A percentile compares a stretch with the other conserved stretches of the same genome.
These are phyloP conservation scores for Sporothrix sp. DNA, from an alignment of 2,329 filamentous ascomycete species.

Conservation along the genomic window DNA sequence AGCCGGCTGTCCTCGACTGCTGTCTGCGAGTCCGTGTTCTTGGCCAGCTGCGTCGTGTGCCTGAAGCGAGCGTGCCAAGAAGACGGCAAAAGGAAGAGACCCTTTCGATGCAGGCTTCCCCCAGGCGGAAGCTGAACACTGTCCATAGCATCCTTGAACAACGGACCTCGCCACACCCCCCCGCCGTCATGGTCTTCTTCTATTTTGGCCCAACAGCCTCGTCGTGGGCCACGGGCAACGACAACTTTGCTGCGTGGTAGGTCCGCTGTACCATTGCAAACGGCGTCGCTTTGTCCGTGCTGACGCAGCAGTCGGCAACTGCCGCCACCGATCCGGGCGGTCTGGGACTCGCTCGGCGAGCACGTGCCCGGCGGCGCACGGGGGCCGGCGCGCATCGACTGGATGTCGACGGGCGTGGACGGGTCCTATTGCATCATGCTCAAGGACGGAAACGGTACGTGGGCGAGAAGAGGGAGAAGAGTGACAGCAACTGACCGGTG, in stretches of 20 bases:
- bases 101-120: too few species aligned
- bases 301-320: slow-evolving; percentile 2
- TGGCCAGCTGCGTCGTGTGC: too few species aligned
- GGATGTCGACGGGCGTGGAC: slow-evolving; percentile 3
- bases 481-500: neutral
- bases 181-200: slow-evolving; percentile 10
- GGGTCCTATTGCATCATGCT: slow-evolving; percentile 9
- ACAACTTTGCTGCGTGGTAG: neutral
- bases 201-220: slow-evolving; percentile 8
- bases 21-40: too few species aligned
- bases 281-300: neutral
- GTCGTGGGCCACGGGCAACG: slow-evolving; percentile 11
- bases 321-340: neutral
- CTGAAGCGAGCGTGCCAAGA: too few species aligned
- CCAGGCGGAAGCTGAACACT: too few species aligned
- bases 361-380: neutral
- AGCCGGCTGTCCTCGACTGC: too few species aligned
- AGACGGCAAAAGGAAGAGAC: neutral
- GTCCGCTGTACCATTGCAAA: neutral
- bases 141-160: too few species aligned
- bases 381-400: slow-evolving; percentile 7
- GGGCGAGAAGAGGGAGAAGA: too few species aligned
- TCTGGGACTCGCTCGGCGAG: slow-evolving; percentile 7
- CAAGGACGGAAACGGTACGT: slow-evolving; percentile 6
- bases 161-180: too few species aligned